Evolutionary conservation across 345 rosid genomes (phyloP).

Genomic region (Eucalyptus sp.): DNA sequence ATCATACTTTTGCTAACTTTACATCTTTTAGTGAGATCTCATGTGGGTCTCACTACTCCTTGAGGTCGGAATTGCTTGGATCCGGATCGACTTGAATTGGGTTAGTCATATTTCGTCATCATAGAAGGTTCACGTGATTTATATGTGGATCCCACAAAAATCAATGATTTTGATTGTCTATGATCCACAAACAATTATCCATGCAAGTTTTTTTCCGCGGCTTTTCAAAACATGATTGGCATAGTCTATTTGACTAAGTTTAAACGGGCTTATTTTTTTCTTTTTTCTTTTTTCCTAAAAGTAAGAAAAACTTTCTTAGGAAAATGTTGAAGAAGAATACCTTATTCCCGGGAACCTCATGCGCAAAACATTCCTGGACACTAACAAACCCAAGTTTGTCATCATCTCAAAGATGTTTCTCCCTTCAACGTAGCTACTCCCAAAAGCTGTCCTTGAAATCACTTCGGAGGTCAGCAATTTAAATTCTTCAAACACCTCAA

Average conservation of each 20-base stretch:
- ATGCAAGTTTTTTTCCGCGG: not conserved
- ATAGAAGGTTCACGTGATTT: not conserved
- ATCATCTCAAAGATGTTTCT: constrained; percentile 15
- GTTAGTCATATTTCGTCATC: not conserved
- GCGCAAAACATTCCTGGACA: not conserved
- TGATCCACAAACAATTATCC: not conserved
- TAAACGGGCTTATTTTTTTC: not conserved
- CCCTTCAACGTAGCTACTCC: constrained; percentile 26
- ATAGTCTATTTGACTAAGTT: not conserved
- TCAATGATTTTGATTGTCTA: not conserved
- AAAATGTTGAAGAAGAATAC: not conserved
- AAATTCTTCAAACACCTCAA: constrained; percentile 15
- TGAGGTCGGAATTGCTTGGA: not conserved
- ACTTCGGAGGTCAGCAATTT: constrained; percentile 21
- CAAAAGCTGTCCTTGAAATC: constrained; percentile 32
- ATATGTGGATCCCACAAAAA: not conserved
- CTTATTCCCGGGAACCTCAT: constrained; percentile 4
- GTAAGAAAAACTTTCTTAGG: not conserved
- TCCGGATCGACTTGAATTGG: not conserved
- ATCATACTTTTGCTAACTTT: not conserved
- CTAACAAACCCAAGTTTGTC: not conserved
- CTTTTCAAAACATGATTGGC: not conserved
- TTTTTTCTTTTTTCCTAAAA: not conserved
- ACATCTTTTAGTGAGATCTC: not conserved
- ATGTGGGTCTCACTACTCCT: not conserved